Evolutionary conservation across 2,329 filamentous ascomycete genomes (phyloP).

Genomic region (Colletotrichum shisoi): DNA sequence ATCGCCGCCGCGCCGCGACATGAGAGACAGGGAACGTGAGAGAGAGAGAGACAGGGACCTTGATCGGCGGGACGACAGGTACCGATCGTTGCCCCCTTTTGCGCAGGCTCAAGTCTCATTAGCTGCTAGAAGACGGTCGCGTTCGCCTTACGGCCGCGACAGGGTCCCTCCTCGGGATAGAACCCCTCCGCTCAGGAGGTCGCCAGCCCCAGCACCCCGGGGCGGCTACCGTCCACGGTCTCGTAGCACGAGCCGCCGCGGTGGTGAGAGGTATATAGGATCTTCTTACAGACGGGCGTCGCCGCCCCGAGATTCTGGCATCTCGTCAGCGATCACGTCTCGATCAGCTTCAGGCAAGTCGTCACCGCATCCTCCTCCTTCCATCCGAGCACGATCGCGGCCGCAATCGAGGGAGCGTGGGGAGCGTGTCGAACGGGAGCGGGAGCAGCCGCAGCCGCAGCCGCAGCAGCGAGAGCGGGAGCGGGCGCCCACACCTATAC

Average conservation of each 20-base stretch:
- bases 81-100: constrained; percentile 41
- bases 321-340: constrained; percentile 61
- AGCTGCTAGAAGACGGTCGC: constrained; percentile 58
- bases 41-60: constrained; percentile 44
- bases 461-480: constrained; percentile 31
- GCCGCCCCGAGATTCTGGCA: constrained; percentile 58
- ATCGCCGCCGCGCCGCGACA: constrained; percentile 40
- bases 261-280: constrained; percentile 49
- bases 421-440: constrained; percentile 44
- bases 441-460: constrained; percentile 29
- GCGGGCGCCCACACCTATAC: constrained; percentile 35
- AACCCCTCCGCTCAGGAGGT: constrained; percentile 50
- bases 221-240: constrained; percentile 63
- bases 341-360: constrained; percentile 60
- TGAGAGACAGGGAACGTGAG: constrained; percentile 39
- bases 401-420: constrained; percentile 55
- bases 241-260: constrained; percentile 60
- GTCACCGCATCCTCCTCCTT: constrained; percentile 60
- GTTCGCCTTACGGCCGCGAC: constrained; percentile 62
- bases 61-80: constrained; percentile 55
- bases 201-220: constrained; percentile 51
- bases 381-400: constrained; percentile 56
- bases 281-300: constrained; percentile 58
- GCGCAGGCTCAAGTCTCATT: constrained; percentile 24
- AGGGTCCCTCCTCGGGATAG: constrained; percentile 51